These are phyloP conservation scores for Aspergillus nidulans DNA, from an alignment of 495 filamentous ascomycete species.

Conservation along the genomic window DNA sequence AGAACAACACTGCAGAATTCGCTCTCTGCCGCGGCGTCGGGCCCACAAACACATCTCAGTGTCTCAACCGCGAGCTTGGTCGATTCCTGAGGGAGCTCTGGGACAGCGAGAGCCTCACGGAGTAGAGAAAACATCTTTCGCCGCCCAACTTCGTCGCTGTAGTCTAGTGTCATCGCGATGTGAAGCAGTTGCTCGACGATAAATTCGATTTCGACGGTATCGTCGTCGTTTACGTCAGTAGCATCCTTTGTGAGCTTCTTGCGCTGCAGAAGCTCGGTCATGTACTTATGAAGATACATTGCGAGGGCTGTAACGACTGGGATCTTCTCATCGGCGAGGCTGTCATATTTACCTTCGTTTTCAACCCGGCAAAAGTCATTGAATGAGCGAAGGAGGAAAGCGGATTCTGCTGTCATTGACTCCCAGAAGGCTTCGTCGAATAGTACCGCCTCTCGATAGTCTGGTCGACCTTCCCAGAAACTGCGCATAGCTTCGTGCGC, in stretches of 20 bases:
- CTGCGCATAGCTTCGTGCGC: conserved; percentile 87
- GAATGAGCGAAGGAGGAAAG: conserved; percentile 84
- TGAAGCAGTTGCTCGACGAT: conserved; percentile 91
- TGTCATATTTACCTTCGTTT: conserved; percentile 64
- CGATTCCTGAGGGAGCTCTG: conserved; percentile 85
- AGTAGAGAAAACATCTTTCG: conserved; percentile 91
- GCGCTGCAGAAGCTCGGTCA: conserved; percentile 67
- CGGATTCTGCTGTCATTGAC: conserved; percentile 73
- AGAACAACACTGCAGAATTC: conserved; percentile 92
- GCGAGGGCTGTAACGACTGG: conserved; percentile 90
- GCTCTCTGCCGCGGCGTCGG: conserved; percentile 71
- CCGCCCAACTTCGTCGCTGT: conserved; percentile 89
- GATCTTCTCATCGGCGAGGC: conserved; percentile 81
- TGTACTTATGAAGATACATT: conserved; percentile 73
- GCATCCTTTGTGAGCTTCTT: conserved; percentile 52
- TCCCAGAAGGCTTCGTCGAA: conserved; percentile 91
- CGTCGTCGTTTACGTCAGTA: conserved; percentile 69
- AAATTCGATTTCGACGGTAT: conserved; percentile 82
- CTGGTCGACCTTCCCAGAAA: conserved; percentile 92
- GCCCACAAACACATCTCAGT: conserved; percentile 73
- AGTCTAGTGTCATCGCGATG: conserved; percentile 86
- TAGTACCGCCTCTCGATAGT: conserved; percentile 75
- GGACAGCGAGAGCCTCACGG: conserved; percentile 74
- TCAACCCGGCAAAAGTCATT: conserved; percentile 83
- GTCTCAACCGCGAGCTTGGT: conserved; percentile 85